Base-by-base conservation (phyloP, 73 alveolate species). In the Tetrahymena malaccensis region DNA sequence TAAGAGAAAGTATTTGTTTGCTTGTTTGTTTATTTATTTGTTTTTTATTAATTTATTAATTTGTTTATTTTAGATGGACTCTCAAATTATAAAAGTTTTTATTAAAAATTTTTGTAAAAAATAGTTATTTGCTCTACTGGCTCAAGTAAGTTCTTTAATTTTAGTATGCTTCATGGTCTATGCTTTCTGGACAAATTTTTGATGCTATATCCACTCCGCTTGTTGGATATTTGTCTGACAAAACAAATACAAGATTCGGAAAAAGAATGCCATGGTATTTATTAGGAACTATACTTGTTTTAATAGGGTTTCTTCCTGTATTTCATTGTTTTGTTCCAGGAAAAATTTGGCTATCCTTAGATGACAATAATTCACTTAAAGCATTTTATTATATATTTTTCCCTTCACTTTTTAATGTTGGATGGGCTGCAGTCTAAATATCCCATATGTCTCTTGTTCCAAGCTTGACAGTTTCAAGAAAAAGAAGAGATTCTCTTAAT, bases 221-320 rank as follows among this genome's bases (percentile, higher is more conserved):
- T 55, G 98, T 97, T 2, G 99, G 99, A 16, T 43, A 93, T 31
- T 85, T 85, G 19, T 96, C 98, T n/a, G 99, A 98, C 94, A 95
- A 83, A 55, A 94, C 97, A 37, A 94, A 97, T 25, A 97, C 99
- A 16, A 85, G 97, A 85, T 95, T 97, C 11, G 99, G 99, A 19
- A 96, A 94, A 85, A 95, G 99, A 94, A 96, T 96, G 38, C 99
- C 99, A 27, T 98, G 99, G 99, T 98, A 98, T 85, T 94, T 98
- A 15, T 35, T 95, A 50, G 99, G 98, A 83, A 93, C 89, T 27
- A n/a, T n/a, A 22, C 89, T 70, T 70, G 38, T 70, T 12, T 70
- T 70, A 70, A 70, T 70, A 19, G 89, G 89, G 10, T 70, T 70
- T 70, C 89, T 70, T n/a, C 89, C 96, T 21, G 89, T 96, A 19